Evolutionary conservation across 2,329 filamentous ascomycete species (phyloP).

Genomic region (Hypoxylon sp.): DNA sequence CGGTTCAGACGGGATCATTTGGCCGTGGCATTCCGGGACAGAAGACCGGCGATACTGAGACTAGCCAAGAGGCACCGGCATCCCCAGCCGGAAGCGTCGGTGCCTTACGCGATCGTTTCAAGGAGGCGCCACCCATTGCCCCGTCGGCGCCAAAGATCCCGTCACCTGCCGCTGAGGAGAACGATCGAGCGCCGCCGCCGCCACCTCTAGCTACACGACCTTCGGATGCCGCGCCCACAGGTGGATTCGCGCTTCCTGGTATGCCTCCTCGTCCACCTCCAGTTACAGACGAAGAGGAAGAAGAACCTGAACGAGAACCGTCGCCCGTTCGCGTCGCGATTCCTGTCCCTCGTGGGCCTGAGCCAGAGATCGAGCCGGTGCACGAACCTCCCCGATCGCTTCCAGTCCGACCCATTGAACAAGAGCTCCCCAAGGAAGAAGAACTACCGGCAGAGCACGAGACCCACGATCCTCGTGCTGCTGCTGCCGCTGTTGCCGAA

Average conservation of each 20-base stretch:
- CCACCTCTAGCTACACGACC: conserved; percentile 72
- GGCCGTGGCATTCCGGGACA: conserved; percentile 74
- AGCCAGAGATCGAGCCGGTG: conserved; percentile 65
- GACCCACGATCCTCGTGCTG: conserved; percentile 71
- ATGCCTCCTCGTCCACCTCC: conserved; percentile 73
- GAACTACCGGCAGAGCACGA: conserved; percentile 75
- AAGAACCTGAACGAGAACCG: conserved; percentile 67
- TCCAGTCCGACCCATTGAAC: conserved; percentile 73
- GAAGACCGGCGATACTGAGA: conserved; percentile 69
- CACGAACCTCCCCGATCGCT: conserved; percentile 69
- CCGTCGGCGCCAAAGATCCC: conserved; percentile 39
- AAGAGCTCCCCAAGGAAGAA: conserved; percentile 72
- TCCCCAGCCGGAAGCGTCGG: conserved; percentile 75
- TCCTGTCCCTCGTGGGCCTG: conserved; percentile 78
- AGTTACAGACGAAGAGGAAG: conserved; percentile 68
- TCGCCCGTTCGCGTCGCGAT: conserved; percentile 90
- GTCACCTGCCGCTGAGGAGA: conserved; percentile 51
- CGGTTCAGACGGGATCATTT: conserved; percentile 81
- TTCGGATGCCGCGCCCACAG: conserved; percentile 64
- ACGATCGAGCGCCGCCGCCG: conserved; percentile 70
- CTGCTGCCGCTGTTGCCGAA: conserved; percentile 67
- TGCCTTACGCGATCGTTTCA: conserved; percentile 85
- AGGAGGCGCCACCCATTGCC: conserved; percentile 76
- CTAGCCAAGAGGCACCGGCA: conserved; percentile 62
- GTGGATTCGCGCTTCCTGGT: conserved; percentile 83